Evolutionary conservation across 495 filamentous ascomycete genomes (phyloP), one percentile per base, ranked within the genome.

Genomic region (Penicillium pulvis): DNA sequence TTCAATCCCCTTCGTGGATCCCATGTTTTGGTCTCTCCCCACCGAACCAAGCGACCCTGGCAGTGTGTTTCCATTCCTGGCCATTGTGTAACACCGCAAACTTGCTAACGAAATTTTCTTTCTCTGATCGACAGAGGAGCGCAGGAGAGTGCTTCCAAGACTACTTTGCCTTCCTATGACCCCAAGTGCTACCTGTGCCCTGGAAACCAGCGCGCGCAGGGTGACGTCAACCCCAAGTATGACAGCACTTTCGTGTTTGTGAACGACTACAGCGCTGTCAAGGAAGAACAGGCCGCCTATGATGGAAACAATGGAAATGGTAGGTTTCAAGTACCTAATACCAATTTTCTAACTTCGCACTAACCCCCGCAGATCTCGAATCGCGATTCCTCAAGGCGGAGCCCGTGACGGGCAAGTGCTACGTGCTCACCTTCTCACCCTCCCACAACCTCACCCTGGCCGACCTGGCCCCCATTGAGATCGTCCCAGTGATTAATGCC

Each of bases 261-360:
- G 45, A 99, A 99, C 66, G 94, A 99, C 72, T 99, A 94, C 71
- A 93, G 91, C 64, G 94, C 94, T 11, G 92, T 99, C 30, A 97
- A 96, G 69, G 93, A 97, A 74, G 85, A 90, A 51, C 94, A 99
- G 72, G 86, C 81, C 4, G 77, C 83, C 30, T 93, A 91, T 66
- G 73, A 78, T 17, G 75, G 78, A n/a, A 73, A 80, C 35, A 73
- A 72, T 6, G 67, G 78, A 54, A 77, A 82, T 64, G 83, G 80
- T 85, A 72, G 48, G 67, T 35, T 10, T 36, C 33, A 11, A 36
- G 10, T 28, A 28, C 30, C 64, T 55, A 55, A 36, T 28, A 4
- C 30, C 64, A 53, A 55, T 20, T 10, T 43, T 24, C 16, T 26
- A 24, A 12, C 20, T 17, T 19, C 6, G 33, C 33, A 26, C 64